Conservation (phyloP, 1,139 yeast species). For the Yamadazyma triangularis region DNA sequence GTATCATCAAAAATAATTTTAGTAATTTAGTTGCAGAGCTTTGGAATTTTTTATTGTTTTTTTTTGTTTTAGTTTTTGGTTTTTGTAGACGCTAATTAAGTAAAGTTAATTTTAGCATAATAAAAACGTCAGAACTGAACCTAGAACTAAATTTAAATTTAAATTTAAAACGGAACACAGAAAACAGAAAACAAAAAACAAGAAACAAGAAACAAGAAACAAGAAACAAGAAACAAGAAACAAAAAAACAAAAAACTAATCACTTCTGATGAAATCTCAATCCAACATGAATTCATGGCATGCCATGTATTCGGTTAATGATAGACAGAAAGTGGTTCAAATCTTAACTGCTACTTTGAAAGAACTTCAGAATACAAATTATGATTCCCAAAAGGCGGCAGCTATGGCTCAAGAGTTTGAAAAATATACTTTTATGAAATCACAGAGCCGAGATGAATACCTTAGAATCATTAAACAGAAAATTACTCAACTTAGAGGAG, state of each 20-base stretch:
- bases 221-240: too few species aligned
- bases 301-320: slow-evolving; percentile 32
- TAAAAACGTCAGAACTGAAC: too few species aligned
- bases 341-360: slow-evolving; percentile 35
- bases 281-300: slow-evolving; percentile 28
- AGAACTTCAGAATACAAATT: slow-evolving; percentile 34
- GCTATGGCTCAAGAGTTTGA: slow-evolving; percentile 45
- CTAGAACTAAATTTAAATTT: too few species aligned
- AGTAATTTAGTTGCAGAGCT: too few species aligned
- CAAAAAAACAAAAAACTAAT: too few species aligned
- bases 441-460: slow-evolving; percentile 39
- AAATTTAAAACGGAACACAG: too few species aligned
- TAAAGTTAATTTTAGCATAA: too few species aligned
- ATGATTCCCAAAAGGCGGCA: slow-evolving; percentile 36
- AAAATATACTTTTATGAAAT: slow-evolving; percentile 36
- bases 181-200: slow-evolving; percentile 4
- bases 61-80: too few species aligned
- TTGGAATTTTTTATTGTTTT: too few species aligned
- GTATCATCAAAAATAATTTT: too few species aligned
- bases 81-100: too few species aligned
- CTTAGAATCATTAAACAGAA: slow-evolving; percentile 35
- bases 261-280: slow-evolving; percentile 2
- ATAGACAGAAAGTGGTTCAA: slow-evolving; percentile 42
- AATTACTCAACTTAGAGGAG: slow-evolving; percentile 32
- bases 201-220: too few species aligned